Base-by-base conservation (phyloP, 768 basidiomycete genomes). In the Ramaria sp. region DNA sequence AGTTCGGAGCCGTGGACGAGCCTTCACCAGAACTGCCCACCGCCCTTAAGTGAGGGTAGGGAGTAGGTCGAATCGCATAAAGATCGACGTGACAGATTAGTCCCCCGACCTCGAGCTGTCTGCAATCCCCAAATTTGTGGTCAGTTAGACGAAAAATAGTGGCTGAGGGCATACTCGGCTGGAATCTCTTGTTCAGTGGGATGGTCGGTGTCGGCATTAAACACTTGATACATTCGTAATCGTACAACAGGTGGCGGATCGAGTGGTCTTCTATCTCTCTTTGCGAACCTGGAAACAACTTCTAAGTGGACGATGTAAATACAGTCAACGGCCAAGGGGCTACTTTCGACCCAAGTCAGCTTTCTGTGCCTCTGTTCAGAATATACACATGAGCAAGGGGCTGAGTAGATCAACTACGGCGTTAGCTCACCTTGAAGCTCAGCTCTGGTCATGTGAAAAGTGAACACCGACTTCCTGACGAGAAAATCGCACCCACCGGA, bases 41-140 rank as follows among this genome's bases (percentile, higher is more conserved):
- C 17, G 67, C 58, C 31, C 55, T 13, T 19, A 42, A 20, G 48
- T 51, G 41, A 6, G 54, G 54, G 33, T 37, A 48, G 1, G 41
- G 31, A 9, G 42, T 45, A 12, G 54, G 54, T 17, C 54, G 42
- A 34, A 86, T 78, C 4, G 82, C 83, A 60, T 86, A 87, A 17
- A 91, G 73, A 68, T 90, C 88, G 41, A 86, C 85, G 2, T 83
- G 86, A 67, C 88, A 89, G 15, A 91, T 66, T 12, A 88, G 73
- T 1, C 88, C 88, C 31, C 80, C 73, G n/a, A 73, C 72, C 54
- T 83, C 78, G 46, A 84, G 68, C 42, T 79, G 77, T 43, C 86
- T 88, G 63, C 0, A 5, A 27, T 2, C 5, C 27, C 51, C 39
- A 45, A 22, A 9, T 45, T 19, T 64, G 45, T 7, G 22, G 59